Base-by-base conservation (phyloP, 2,329 filamentous ascomycete species). In the Botrytis paeoniae region DNA sequence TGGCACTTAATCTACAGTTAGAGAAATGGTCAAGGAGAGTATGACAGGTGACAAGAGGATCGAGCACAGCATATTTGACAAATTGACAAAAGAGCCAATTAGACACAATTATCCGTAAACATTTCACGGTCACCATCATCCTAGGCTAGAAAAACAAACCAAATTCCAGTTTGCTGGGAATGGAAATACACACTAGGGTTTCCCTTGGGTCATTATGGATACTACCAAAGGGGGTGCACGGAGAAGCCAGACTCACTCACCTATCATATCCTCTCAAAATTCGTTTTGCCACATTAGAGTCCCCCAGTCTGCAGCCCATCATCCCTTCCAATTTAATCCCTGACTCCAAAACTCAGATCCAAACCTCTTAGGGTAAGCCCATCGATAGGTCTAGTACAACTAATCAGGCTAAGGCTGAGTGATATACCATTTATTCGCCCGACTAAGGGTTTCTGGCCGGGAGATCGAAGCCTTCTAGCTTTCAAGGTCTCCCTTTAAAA, bases 331-430 rank as follows among this genome's bases (percentile, higher is more conserved):
- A 7, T 43, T 9, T 25, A 68, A 68, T 68, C 64, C 64, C 12
- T 54, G 64, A 29, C 25, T 7, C 2, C 22, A 6, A 41, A 12
- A 18, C n/a, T 20, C 45, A 18, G 32, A 57, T 65, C 9, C n/a
- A 39, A 35, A 22, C 8, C 16, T 48, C 35, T 32, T 51, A 54
- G 69, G 41, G 39, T 32, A 37, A 41, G 54, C 18, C 45, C 12
- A 68, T 68, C 65, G 65, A 68, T 3, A n/a, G 29, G 65, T 69
- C 48, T 43, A 54, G 64, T 39, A 39, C 64, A 54, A 14, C 57
- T 48, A 60, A 72, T 72, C 25, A 61, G 65, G 63, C 54, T 61
- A 72, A 72, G 70, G 70, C 70, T 72, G 70, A 72, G 43, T 60
- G 51, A 61, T 61, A 37, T 57, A 41, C 48, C 35, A 14, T 41